Base-by-base conservation (phyloP, 192 early-diverging fungal species). In the Chytriomyces sp. region DNA sequence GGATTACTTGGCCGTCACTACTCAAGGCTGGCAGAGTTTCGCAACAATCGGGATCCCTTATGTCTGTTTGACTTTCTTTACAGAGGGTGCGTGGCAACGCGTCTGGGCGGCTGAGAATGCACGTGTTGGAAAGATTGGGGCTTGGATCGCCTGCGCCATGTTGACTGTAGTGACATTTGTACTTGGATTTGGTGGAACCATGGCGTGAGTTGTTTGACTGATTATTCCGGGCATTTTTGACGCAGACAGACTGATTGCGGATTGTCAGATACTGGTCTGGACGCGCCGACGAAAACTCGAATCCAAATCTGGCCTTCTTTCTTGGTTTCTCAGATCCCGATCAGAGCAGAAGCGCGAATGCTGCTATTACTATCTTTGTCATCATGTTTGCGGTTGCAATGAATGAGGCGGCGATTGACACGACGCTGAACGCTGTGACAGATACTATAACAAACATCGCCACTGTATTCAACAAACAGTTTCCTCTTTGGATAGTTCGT, bases 371-470 rank as follows among this genome's bases (percentile, higher is more conserved):
- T 12, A 66, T 80, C 53, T 14, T 80, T 28, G 66, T 80, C 5
- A 75, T 75, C 26, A 26, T 84, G 32, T 33, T 82, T n/a, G 70
- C 80, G 37, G 70, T 70, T n/a, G 69, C 70, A 22, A 80, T 84
- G 78, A 84, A 84, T 70, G 69, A 80, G 40, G 63, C 74, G 25
- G 80, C 83, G 12, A 75, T 84, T 39, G 83, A 84, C 71, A 70
- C 80, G 33, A 68, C 72, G 63, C 80, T 80, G 69, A 78, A 65
- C 41, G 83, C 78, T 39, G 28, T 84, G 37, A 74, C 70, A 17
- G 79, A 78, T 53, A 78, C 78, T 2, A 41, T 83, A 19, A 63
- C 76, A 4, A 49, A 68, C 36, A 31, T 82, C 5, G 63, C 64
- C 39, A 70, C 59, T 30, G 64, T 70, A 2, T 77, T 77, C 32